Conservation (phyloP, 371 early-diverging fungal species). For the Caulochytrium protostelioides region DNA sequence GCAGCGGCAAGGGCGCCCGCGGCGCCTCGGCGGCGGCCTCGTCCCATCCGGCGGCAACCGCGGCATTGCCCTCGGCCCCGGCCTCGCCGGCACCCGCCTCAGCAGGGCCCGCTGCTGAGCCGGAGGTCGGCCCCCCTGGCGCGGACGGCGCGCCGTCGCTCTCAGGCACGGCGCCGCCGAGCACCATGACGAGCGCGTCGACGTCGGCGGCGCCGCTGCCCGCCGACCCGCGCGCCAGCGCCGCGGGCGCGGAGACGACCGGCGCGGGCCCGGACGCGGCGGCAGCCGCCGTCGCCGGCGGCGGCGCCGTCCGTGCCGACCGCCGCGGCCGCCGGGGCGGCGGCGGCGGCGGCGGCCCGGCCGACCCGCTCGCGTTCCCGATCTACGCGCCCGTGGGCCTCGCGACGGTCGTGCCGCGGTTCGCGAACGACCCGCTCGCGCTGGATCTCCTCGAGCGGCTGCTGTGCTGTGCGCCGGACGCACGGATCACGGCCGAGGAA, state of each 20-base stretch:
- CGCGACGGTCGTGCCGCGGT: no score
- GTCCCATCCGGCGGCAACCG: not conserved
- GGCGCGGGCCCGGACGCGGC: not conserved
- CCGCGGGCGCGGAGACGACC: conserved; percentile 6
- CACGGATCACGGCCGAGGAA: conserved; percentile 43
- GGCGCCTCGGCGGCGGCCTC: conserved; percentile 31
- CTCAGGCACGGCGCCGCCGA: no score
- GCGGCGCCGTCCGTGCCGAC: conserved; percentile 24
- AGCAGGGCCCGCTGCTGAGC: not conserved
- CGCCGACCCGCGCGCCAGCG: no score
- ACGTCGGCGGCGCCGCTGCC: no score
- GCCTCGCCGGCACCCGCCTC: not conserved
- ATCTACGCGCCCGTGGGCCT: no score
- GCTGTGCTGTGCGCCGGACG: conserved; percentile 53
- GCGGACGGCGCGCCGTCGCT: no score
- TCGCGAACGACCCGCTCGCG: no score
- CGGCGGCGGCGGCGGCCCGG: no score
- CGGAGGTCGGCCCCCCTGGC: not conserved
- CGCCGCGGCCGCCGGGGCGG: conserved; percentile 37
- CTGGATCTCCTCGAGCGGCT: conserved; percentile 48
- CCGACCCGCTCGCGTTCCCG: no score
- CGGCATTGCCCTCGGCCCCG: not conserved
- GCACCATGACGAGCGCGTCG: no score
- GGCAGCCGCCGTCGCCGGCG: conserved; percentile 6
- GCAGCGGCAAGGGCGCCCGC: conserved; percentile 14